phyloP scores from a whole-genome alignment of 352 stramenopile species.

The Phytophthora palmivora region DNA sequence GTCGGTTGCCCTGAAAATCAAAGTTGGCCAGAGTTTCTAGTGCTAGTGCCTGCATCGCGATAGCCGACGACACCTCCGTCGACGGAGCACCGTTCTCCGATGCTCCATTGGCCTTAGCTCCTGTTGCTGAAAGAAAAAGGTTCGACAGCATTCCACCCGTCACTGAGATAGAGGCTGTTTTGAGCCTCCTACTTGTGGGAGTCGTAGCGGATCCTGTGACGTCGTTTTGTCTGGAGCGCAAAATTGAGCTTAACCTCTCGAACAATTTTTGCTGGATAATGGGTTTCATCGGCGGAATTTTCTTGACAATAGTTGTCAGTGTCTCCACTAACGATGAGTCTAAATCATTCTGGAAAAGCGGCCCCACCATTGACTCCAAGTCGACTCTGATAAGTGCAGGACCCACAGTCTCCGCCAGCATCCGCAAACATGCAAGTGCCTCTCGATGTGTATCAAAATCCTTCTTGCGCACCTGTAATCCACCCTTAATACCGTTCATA shows the following conservation, averaged over 20 bases:
- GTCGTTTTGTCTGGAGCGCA: slow-evolving; percentile 68
- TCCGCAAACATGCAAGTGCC: slow-evolving; percentile 80
- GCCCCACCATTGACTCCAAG: slow-evolving; percentile 80
- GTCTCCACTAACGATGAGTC: slow-evolving; percentile 85
- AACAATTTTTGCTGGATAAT: slow-evolving; percentile 88
- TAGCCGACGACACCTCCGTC: slow-evolving; percentile 53
- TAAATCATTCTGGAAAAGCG: slow-evolving; percentile 87
- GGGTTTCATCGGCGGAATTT: slow-evolving; percentile 76
- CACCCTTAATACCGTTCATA: slow-evolving; percentile 89
- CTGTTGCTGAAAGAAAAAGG: slow-evolving; percentile 68
- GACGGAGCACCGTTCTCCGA: slow-evolving; percentile 52
- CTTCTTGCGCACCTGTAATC: slow-evolving; percentile 84
- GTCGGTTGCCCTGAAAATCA: slow-evolving; percentile 85
- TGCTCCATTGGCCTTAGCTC: slow-evolving; percentile 47
- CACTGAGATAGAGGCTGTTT: slow-evolving; percentile 78
- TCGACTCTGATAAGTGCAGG: slow-evolving; percentile 80
- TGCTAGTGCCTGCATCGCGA: slow-evolving; percentile 84
- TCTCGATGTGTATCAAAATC: slow-evolving; percentile 88
- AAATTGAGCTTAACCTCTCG: slow-evolving; percentile 77
- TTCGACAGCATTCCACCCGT: slow-evolving; percentile 77
- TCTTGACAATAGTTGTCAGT: slow-evolving; percentile 86
- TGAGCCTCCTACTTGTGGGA: slow-evolving; percentile 67
- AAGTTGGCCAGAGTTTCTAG: slow-evolving; percentile 88
- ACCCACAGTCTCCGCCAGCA: slow-evolving; percentile 82
- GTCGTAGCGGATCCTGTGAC: slow-evolving; percentile 49